These are phyloP conservation scores for Moringa oleifera DNA, from an alignment of 345 rosid genomes.

Conservation along the genomic window DNA sequence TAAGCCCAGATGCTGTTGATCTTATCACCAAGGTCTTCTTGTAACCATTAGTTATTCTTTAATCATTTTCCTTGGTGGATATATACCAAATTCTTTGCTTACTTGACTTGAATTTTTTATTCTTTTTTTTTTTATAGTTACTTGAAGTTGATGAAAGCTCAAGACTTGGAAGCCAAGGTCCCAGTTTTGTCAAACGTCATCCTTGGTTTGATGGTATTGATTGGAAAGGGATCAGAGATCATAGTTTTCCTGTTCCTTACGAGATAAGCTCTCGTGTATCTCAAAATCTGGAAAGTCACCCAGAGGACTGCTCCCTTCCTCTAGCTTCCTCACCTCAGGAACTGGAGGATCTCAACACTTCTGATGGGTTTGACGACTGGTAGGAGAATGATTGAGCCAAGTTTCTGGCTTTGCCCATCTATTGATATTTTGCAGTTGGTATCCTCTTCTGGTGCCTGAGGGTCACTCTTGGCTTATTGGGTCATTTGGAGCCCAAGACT, in stretches of 20 bases:
- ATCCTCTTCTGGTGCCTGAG: not conserved
- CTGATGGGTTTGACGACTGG: constrained; percentile 87
- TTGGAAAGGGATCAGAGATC: constrained; percentile 52
- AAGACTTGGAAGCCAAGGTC: constrained; percentile 68
- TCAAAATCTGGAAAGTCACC: constrained; percentile 40
- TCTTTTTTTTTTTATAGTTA: no score
- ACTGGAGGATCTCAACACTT: constrained; percentile 36
- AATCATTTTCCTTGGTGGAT: no score
- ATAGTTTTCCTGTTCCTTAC: constrained; percentile 48
- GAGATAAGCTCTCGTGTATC: constrained; percentile 49
- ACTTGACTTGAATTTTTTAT: not conserved
- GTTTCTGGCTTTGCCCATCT: not conserved
- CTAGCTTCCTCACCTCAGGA: constrained; percentile 36
- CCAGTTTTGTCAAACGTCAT: constrained; percentile 54
- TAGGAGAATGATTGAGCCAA: constrained; percentile 24
- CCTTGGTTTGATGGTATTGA: constrained; percentile 66
- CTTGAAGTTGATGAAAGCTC: constrained; percentile 65
- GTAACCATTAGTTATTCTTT: not conserved
- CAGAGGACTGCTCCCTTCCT: constrained; percentile 28
- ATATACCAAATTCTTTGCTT: not conserved
- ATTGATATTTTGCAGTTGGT: not conserved
- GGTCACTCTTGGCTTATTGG: constrained; percentile 16
- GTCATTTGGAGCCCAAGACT: not conserved
- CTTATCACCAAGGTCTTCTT: constrained; percentile 63
- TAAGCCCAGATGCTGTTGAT: constrained; percentile 64